Conservation (phyloP, 345 rosid genomes). For the Dipteronia sinensis region DNA sequence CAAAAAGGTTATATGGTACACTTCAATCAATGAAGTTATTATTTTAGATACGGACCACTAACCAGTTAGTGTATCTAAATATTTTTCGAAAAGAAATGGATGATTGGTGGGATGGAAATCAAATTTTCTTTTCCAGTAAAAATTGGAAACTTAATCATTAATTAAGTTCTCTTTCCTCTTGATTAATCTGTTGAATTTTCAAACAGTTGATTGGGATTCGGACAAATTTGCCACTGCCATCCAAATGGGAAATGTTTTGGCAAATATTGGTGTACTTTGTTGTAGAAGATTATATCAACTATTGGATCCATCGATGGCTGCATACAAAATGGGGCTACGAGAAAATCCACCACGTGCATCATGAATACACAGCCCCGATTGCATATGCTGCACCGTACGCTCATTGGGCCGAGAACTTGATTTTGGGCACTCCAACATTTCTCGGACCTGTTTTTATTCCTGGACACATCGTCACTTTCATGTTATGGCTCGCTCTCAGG, state of each 20-base stretch:
- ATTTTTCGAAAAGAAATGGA: too few species aligned
- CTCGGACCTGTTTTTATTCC: slow-evolving; percentile 93
- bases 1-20: too few species aligned
- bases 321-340: slow-evolving; percentile 65
- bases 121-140: too few species aligned
- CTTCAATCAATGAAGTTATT: too few species aligned
- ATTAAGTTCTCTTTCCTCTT: too few species aligned
- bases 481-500: slow-evolving; percentile 85
- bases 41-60: too few species aligned
- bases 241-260: slow-evolving; percentile 56
- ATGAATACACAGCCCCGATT: slow-evolving; percentile 73
- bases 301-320: slow-evolving; percentile 78
- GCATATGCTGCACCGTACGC: slow-evolving; percentile 79
- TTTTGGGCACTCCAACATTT: slow-evolving; percentile 81
- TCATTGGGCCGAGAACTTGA: slow-evolving; percentile 81
- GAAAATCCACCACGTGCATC: slow-evolving; percentile 81
- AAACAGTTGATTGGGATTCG: slow-evolving; percentile 64
- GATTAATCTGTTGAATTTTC: background rate
- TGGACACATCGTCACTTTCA: slow-evolving; percentile 78
- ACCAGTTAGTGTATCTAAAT: too few species aligned
- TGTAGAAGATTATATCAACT: slow-evolving; percentile 71
- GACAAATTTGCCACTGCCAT: slow-evolving; percentile 71
- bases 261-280: slow-evolving; percentile 71
- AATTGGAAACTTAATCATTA: too few species aligned
- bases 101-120: too few species aligned